Evolutionary conservation across 257 asterid species (phyloP).

Genomic region (Solanum sejunctum): DNA sequence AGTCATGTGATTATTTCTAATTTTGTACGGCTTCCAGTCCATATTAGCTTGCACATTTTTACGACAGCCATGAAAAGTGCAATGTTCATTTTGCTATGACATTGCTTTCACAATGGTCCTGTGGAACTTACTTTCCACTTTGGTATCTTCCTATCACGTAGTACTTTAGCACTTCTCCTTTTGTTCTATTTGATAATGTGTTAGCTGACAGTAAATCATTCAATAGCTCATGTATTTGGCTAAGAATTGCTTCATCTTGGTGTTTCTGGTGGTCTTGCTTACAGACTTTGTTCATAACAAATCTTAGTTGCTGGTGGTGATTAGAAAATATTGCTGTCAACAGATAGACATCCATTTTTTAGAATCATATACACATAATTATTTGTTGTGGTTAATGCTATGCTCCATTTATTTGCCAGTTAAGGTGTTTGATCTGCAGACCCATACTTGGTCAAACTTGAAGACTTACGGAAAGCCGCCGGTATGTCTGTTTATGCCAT

Average conservation of each 20-base stretch:
- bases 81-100: background rate
- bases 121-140: background rate
- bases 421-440: slow-evolving; percentile 80
- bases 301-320: background rate
- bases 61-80: background rate
- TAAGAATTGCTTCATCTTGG: background rate
- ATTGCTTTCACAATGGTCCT: background rate
- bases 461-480: slow-evolving; percentile 97
- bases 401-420: slow-evolving; percentile 38
- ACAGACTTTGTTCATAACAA: background rate
- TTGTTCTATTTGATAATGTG: background rate
- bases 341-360: background rate
- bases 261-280: background rate
- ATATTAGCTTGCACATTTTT: background rate
- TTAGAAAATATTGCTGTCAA: background rate
- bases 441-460: slow-evolving; percentile 73
- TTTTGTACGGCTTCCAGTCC: background rate
- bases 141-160: background rate
- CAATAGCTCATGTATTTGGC: background rate
- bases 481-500: slow-evolving; percentile 27
- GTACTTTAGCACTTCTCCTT: background rate
- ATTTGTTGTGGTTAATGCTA: slow-evolving; percentile 8
- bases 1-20: background rate
- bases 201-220: background rate
- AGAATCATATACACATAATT: background rate